Evolutionary conservation across 192 early-diverging fungal genomes (phyloP), one percentile per base, ranked within the genome.

Genomic region (Coemansia asiatica): DNA sequence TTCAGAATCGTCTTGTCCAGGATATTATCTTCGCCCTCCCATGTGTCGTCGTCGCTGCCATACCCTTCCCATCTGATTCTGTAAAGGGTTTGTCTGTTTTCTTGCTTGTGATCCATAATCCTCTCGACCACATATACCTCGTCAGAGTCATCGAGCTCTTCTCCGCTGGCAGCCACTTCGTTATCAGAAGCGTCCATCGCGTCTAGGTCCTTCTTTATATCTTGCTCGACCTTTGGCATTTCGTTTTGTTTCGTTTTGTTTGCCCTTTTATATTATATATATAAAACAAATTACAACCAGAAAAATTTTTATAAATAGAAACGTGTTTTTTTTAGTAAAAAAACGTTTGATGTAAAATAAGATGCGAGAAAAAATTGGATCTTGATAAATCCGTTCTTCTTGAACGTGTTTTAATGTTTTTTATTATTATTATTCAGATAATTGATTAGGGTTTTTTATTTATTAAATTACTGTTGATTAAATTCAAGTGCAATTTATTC

Each of bases 11-110:
- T 55, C 49, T 67, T 63, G 57, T 79, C 76, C 18, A 73, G 26
- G 19, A 88, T 65, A 61, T 88, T 84, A 13, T 84, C 79, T 46
- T 86, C 76, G 6, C 56, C 64, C 38, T 88, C 87, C 87, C 87
- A 88, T 0, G 87, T 86, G 72, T 85, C 84, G 15, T 82, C 72
- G 1, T 63, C 66, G 23, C 73, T 64, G 1, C 63, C 58, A 19
- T 81, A 88, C 0, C 77, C 82, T n/a, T 75, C 61, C 87, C 87
- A 88, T 50, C 86, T 86, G 31, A 88, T 79, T 51, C 64, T 62
- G 53, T 76, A 88, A 25, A 68, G 1, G 9, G 10, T 67, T 19
- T 60, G n/a, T 18, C 78, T 69, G 16, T 57, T 26, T 12, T 28
- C 65, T 38, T 60, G 57, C 12, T 25, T 62, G 50, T 79, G 61